These are phyloP conservation scores for Colletotrichum spinosum DNA, from an alignment of 2,329 filamentous ascomycete species.

Conservation along the genomic window DNA sequence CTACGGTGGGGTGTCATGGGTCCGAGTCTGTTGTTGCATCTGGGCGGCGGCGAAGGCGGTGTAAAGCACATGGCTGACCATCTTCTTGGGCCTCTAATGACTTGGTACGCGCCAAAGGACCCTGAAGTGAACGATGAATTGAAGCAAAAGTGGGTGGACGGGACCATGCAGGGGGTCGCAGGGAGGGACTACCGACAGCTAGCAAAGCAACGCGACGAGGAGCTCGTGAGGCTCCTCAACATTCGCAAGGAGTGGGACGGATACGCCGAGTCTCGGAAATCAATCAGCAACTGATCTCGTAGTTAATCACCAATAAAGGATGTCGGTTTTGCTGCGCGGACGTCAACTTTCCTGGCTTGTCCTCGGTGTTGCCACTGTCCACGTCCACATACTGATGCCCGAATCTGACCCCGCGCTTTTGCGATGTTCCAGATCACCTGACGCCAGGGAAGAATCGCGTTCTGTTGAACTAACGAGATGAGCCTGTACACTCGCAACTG, in stretches of 20 bases:
- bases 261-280: constrained; percentile 5
- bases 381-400: no score
- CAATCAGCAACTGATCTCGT: no score
- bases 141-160: constrained; percentile 27
- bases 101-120: constrained; percentile 30
- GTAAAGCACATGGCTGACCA: constrained; percentile 39
- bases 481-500: no score
- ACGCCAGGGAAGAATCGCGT: no score
- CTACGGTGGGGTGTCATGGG: constrained; percentile 40
- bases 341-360: no score
- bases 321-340: no score
- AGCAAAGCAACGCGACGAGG: constrained; percentile 23
- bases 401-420: no score
- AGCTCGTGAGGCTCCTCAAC: constrained; percentile 22
- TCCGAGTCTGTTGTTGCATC: constrained; percentile 29
- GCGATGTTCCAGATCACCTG: no score
- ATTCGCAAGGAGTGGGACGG: constrained; percentile 27
- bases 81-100: constrained; percentile 27
- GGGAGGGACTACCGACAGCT: constrained; percentile 20
- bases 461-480: no score
- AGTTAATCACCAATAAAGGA: no score
- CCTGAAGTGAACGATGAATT: constrained; percentile 19
- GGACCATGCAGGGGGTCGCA: constrained; percentile 20
- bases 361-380: no score
- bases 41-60: constrained; percentile 39